Evolutionary conservation across 2,329 filamentous ascomycete species (phyloP).

Genomic region (Alternaria rosae): DNA sequence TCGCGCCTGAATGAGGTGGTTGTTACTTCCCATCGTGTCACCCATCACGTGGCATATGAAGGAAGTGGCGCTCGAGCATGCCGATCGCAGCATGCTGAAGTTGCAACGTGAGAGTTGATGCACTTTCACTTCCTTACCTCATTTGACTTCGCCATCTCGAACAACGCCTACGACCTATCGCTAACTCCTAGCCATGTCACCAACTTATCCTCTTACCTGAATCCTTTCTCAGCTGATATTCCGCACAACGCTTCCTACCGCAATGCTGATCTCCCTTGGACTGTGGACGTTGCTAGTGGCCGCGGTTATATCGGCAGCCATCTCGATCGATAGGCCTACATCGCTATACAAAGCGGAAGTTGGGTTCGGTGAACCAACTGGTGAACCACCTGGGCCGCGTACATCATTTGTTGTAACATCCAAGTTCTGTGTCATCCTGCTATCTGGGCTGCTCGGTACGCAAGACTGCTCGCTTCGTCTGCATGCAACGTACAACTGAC

Average conservation of each 20-base stretch:
- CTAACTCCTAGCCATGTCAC: background rate
- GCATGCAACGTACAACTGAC: background rate
- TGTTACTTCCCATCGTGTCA: background rate
- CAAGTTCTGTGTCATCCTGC: constrained; percentile 2
- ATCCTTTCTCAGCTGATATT: background rate
- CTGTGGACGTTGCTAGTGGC: background rate
- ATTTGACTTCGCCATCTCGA: too few relatives aligned
- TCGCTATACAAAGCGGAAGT: background rate
- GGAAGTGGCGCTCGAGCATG: background rate
- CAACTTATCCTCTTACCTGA: background rate
- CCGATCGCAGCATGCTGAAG: background rate
- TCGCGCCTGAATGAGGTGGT: background rate
- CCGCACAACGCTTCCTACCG: background rate
- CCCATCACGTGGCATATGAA: background rate
- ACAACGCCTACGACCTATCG: background rate
- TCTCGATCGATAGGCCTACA: too few relatives aligned
- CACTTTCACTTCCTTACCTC: background rate
- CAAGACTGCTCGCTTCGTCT: background rate
- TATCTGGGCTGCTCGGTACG: constrained; percentile 7
- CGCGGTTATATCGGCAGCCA: background rate
- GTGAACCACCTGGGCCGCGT: background rate
- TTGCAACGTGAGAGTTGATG: rapidly evolving
- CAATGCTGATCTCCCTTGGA: background rate
- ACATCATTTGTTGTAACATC: constrained; percentile 1
- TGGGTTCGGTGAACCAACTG: too few relatives aligned